Conservation (phyloP, 2,329 filamentous ascomycete genomes). For the Ophiostoma ips region DNA sequence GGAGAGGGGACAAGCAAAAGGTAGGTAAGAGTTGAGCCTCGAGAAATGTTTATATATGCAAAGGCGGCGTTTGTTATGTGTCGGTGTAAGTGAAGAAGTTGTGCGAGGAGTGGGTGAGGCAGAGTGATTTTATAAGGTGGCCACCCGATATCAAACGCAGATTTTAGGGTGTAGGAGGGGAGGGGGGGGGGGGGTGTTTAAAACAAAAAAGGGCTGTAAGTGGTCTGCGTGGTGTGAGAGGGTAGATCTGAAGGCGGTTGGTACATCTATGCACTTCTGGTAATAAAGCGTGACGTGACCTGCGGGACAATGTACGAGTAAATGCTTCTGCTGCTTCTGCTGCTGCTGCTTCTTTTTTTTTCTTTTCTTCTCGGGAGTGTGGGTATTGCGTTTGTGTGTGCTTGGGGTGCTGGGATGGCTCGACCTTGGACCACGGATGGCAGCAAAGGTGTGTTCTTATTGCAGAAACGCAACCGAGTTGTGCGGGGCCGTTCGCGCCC, state of each 20-base stretch:
- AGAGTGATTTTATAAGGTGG: conserved; percentile 4
- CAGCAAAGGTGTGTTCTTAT: conserved; percentile 52
- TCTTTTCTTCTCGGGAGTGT: too few species aligned
- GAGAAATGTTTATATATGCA: conserved; percentile 15
- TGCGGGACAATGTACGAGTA: too few species aligned
- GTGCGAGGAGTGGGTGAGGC: conserved; percentile 8
- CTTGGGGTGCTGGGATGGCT: too few species aligned
- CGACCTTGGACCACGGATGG: too few species aligned
- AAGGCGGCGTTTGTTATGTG: conserved; percentile 5
- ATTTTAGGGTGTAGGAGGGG: neutral
- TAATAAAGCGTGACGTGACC: neutral
- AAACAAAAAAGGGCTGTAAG: neutral
- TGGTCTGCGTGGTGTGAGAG: conserved; percentile 11
- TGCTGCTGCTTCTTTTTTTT: too few species aligned
- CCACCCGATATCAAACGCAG: neutral
- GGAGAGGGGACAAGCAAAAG: neutral
- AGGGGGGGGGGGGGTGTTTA: too few species aligned
- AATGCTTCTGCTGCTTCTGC: too few species aligned
- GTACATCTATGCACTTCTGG: neutral
- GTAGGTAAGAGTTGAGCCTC: neutral
- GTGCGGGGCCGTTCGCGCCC: conserved; percentile 3
- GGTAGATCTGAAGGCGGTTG: conserved; percentile 15
- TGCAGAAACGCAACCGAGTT: conserved; percentile 24
- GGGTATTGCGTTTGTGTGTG: too few species aligned
- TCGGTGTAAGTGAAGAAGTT: conserved; percentile 5